Base-by-base conservation (phyloP, 805 yeast species). In the Sporopachydermia lactativora region DNA sequence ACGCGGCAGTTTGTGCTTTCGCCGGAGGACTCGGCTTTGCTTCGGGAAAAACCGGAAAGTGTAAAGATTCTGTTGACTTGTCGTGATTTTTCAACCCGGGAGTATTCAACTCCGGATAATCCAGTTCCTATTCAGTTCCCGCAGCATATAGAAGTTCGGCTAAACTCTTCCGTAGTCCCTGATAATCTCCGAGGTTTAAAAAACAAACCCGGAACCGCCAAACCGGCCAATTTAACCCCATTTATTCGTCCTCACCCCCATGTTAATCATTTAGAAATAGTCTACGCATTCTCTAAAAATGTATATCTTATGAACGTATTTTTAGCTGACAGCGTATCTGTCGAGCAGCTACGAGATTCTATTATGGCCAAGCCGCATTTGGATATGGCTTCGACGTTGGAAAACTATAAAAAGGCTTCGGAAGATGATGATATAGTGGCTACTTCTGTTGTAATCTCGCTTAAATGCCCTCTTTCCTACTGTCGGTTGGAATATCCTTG, bases 391-490 rank as follows among this genome's bases (percentile, higher is more conserved):
- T 55, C 72, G 5, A 77, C 84, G 0, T 50, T 72, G 16, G 55
- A 58, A 39, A 48, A 49, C 44, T 52, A 39, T 42, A 49, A 34
- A 37, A 47, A 41, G 46, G 55, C 41, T 58, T 61, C 40, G 63
- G 66, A 34, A 70, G 88, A 78, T 42, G 95, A 82, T 41, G 89
- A 81, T 42, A 56, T 84, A 3, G 68, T 74, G 4, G 78, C 82
- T 28, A 73, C 80, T 17, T 70, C 79, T 1, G 75, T 83, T 14
- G 66, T 73, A 1, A 62, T 84, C 40, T 68, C 85, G 14, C 62
- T 92, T 43, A 73, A 71, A 46, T 88, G 95, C 53, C 96, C 96
- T 0, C 64, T 88, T 4, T 73, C 92, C 2, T 78, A 73, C 51
- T 66, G 73, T 5, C 68, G 82, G 42, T 79, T 92, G 69, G 62